Conservation (phyloP, 208 protist genomes). For the Leishmania mexicana region DNA sequence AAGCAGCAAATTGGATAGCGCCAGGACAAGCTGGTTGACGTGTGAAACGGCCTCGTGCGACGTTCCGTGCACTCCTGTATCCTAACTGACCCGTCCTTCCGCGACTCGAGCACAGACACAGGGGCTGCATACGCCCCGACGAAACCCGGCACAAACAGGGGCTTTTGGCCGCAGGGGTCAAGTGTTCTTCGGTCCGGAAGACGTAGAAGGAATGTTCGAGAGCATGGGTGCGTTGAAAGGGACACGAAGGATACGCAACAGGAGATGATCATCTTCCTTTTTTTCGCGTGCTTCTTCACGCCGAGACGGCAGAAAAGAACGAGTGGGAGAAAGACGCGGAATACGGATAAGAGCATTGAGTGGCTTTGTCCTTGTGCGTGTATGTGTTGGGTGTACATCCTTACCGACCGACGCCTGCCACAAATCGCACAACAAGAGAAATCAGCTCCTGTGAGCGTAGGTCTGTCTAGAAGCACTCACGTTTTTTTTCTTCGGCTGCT, state of each 20-base stretch:
- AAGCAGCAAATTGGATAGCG: background rate
- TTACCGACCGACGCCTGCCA: background rate
- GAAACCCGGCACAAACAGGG: too few relatives aligned
- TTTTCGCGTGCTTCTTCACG: background rate
- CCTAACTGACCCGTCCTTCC: too few relatives aligned
- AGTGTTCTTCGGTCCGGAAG: background rate
- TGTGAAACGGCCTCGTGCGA: background rate
- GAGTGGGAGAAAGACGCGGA: background rate
- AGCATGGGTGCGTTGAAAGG: background rate
- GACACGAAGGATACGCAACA: background rate
- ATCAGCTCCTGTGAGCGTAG: background rate
- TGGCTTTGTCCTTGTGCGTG: background rate
- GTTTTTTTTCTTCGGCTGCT: too few relatives aligned
- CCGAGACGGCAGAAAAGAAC: background rate
- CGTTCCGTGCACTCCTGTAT: too few relatives aligned
- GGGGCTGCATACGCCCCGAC: too few relatives aligned
- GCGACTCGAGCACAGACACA: too few relatives aligned
- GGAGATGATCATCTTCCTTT: background rate
- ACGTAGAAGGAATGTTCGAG: background rate
- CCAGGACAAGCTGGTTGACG: background rate
- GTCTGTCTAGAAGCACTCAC: background rate
- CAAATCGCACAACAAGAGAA: background rate
- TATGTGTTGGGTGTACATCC: background rate
- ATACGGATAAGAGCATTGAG: background rate
- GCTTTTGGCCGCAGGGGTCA: background rate